phyloP scores from a whole-genome alignment of 495 filamentous ascomycete genomes.

The Neurospora sp. region DNA sequence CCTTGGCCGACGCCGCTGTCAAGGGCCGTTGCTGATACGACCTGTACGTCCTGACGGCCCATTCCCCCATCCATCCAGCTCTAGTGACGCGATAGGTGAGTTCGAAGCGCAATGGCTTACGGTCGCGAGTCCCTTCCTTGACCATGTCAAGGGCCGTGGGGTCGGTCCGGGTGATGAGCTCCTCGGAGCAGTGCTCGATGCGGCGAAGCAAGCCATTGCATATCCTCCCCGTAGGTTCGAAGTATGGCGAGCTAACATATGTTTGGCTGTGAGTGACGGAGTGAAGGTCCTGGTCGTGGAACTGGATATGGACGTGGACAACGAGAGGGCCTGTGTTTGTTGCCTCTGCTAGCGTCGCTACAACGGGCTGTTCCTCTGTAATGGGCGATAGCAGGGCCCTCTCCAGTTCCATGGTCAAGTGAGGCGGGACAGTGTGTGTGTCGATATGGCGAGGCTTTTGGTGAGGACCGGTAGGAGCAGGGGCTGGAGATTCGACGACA shows the following conservation, averaged over 20 bases:
- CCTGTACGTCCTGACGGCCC: slow-evolving; percentile 32
- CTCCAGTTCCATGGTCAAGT: slow-evolving; percentile 14
- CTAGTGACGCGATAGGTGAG: slow-evolving; percentile 31
- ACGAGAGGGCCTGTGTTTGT: slow-evolving; percentile 6
- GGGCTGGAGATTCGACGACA: slow-evolving; percentile 13
- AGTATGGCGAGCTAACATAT: slow-evolving; percentile 30
- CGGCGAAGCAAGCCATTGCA: slow-evolving; percentile 34
- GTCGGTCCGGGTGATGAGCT: slow-evolving; percentile 38
- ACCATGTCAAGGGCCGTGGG: slow-evolving; percentile 30
- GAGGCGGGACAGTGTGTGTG: neutral
- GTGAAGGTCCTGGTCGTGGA: slow-evolving; percentile 32
- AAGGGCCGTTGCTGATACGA: slow-evolving; percentile 37
- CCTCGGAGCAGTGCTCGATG: slow-evolving; percentile 36
- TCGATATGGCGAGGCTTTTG: neutral
- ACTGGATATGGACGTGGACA: slow-evolving; percentile 34
- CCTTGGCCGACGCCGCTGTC: slow-evolving; percentile 26
- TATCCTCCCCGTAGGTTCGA: slow-evolving; percentile 28
- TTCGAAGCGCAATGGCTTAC: slow-evolving; percentile 34
- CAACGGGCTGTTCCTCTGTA: slow-evolving; percentile 10
- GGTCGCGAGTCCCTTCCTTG: slow-evolving; percentile 21
- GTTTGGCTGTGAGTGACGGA: slow-evolving; percentile 23
- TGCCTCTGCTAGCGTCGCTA: neutral
- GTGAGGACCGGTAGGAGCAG: neutral
- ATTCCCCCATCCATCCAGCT: slow-evolving; percentile 25
- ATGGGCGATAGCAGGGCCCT: slow-evolving; percentile 14